These are phyloP conservation scores for Septoria linicola DNA, from an alignment of 2,329 filamentous ascomycete species.

Conservation along the genomic window DNA sequence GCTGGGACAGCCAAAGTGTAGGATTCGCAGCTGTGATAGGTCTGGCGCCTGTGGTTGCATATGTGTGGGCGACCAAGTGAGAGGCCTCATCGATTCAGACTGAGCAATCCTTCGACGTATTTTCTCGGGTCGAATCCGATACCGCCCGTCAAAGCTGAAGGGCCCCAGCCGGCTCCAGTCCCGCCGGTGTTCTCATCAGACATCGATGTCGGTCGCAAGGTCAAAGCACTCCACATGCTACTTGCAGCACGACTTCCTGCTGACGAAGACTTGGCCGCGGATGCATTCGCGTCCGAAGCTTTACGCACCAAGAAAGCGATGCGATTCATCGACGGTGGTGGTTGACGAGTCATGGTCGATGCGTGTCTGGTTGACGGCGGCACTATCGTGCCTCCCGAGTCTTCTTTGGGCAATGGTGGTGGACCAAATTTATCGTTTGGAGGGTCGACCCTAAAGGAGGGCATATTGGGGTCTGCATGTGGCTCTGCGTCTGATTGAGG, in stretches of 20 bases:
- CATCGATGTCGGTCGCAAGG: constrained; percentile 24
- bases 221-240: constrained; percentile 34
- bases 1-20: neutral
- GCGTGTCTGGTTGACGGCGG: constrained; percentile 15
- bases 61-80: neutral
- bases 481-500: constrained; percentile 3
- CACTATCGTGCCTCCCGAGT: constrained; percentile 19
- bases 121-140: constrained; percentile 74
- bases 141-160: constrained; percentile 63
- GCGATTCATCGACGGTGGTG: constrained; percentile 31
- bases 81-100: constrained; percentile 50
- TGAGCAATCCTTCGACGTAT: constrained; percentile 72
- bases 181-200: constrained; percentile 27
- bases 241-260: constrained; percentile 29
- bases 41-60: neutral
- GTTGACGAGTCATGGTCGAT: constrained; percentile 10
- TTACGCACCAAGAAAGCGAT: constrained; percentile 47
- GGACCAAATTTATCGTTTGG: neutral
- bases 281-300: constrained; percentile 25
- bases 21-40: neutral
- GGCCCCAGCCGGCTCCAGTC: constrained; percentile 31
- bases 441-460: neutral
- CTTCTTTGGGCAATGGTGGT: constrained; percentile 9
- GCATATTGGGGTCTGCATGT: neutral
- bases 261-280: constrained; percentile 10